phyloP scores from a whole-genome alignment of 2,329 filamentous ascomycete genomes.

The Sclerotinia minor region DNA sequence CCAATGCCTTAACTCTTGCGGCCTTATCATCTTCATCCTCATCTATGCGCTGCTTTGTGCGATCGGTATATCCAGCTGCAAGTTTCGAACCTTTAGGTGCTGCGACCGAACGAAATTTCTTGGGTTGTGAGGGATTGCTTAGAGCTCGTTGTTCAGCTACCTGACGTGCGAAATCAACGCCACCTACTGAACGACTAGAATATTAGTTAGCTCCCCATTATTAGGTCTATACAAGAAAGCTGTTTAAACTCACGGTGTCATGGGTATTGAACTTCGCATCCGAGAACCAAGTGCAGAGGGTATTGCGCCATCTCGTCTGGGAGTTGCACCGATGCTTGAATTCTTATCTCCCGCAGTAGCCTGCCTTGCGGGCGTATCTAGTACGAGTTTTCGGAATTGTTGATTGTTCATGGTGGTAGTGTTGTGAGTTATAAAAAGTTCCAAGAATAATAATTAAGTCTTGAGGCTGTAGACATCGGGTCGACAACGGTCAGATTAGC shows the following conservation, averaged over 20 bases:
- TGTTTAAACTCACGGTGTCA: slow-evolving; percentile 73
- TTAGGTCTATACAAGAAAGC: background rate
- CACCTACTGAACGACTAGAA: slow-evolving; percentile 41
- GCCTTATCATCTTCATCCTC: slow-evolving; percentile 55
- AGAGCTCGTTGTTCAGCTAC: slow-evolving; percentile 64
- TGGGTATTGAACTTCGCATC: slow-evolving; percentile 79
- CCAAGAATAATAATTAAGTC: background rate
- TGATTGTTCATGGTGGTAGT: slow-evolving; percentile 81
- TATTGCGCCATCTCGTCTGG: slow-evolving; percentile 50
- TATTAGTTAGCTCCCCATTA: background rate
- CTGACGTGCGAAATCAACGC: slow-evolving; percentile 78
- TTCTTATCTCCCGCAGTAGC: slow-evolving; percentile 32
- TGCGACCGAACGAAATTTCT: slow-evolving; percentile 72
- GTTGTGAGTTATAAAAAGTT: background rate
- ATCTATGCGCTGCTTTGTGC: slow-evolving; percentile 64
- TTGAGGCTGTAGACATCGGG: background rate
- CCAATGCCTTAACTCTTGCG: slow-evolving; percentile 72
- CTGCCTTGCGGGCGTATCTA: slow-evolving; percentile 51
- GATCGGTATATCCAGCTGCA: slow-evolving; percentile 79
- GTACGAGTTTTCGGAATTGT: slow-evolving; percentile 81
- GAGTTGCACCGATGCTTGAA: slow-evolving; percentile 35
- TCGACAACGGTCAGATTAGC: background rate
- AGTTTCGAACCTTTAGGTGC: slow-evolving; percentile 82
- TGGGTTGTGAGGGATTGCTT: slow-evolving; percentile 50
- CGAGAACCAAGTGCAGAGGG: slow-evolving; percentile 69